Percentiles rank a stretch among this genome's conserved stretches.
phyloP scores from a whole-genome alignment of 805 yeast species.

The Starmerella stigmatis region DNA sequence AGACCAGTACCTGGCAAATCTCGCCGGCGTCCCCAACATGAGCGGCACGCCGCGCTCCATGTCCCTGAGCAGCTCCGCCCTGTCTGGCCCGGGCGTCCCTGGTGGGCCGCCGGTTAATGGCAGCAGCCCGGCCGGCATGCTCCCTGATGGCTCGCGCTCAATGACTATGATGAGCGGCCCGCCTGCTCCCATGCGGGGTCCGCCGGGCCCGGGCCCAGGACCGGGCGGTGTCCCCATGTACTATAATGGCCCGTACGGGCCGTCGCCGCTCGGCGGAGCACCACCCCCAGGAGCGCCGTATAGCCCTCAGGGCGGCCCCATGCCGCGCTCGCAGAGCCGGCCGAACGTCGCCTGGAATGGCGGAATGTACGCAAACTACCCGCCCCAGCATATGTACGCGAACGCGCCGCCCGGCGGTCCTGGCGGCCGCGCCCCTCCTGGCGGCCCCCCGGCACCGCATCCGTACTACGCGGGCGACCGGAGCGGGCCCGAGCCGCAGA shows the following conservation, averaged over 20 bases:
- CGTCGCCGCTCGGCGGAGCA: no score
- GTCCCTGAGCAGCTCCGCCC: slow-evolving; percentile 14
- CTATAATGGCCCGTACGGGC: slow-evolving; percentile 2
- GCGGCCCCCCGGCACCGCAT: not conserved
- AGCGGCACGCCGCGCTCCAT: slow-evolving; percentile 16
- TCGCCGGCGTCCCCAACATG: not conserved
- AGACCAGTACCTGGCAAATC: not conserved
- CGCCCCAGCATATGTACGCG: not conserved
- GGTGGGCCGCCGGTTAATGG: not conserved
- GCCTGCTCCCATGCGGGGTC: not conserved
- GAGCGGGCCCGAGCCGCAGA: not conserved
- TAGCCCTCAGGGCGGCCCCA: not conserved
- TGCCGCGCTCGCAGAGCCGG: not conserved
- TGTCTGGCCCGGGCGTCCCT: not conserved
- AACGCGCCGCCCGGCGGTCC: not conserved
- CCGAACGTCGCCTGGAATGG: not conserved
- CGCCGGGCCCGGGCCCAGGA: not conserved
- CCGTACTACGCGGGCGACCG: not conserved
- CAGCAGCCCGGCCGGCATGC: not conserved
- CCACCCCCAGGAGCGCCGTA: no score
- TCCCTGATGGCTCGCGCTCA: not conserved
- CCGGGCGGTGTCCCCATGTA: not conserved
- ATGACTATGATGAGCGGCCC: slow-evolving; percentile 6
- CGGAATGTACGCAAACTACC: not conserved
- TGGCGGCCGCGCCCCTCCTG: not conserved